phyloP scores from a whole-genome alignment of 139 green algal genomes.

The Astrephomene gubernaculifera region DNA sequence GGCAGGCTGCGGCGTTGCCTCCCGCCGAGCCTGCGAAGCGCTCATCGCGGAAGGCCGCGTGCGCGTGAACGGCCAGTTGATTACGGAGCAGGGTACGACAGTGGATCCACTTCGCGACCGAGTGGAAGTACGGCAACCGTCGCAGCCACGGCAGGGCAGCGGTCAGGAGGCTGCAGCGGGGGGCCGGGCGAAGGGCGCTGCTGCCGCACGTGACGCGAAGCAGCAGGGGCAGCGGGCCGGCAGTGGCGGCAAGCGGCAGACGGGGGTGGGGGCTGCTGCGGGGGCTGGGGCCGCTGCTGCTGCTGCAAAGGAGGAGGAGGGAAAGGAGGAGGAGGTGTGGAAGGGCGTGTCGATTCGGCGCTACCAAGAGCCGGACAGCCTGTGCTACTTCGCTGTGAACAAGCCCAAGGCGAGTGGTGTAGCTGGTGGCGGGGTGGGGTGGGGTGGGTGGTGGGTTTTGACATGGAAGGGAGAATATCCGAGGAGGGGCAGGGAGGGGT shows the following conservation, averaged over 20 bases:
- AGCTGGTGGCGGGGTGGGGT: neutral
- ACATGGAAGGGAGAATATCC: neutral
- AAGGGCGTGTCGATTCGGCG: neutral
- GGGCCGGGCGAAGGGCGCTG: neutral
- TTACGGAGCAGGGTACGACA: conserved; percentile 57
- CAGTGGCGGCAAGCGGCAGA: neutral
- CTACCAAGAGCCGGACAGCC: conserved; percentile 16
- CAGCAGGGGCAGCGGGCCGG: neutral
- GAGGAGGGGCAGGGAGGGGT: neutral
- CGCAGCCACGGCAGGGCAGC: too few relatives aligned
- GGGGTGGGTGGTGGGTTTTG: neutral
- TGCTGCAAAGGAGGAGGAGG: conserved; percentile 18
- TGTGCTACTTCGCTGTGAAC: conserved; percentile 83
- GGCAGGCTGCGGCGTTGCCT: conserved; percentile 85
- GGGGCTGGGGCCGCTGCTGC: too few relatives aligned
- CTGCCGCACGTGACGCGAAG: too few relatives aligned
- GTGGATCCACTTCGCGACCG: conserved; percentile 67
- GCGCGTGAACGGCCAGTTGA: conserved; percentile 83
- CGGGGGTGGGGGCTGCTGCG: neutral
- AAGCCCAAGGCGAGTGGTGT: conserved; percentile 63
- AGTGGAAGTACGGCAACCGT: conserved; percentile 46
- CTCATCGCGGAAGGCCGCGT: conserved; percentile 86
- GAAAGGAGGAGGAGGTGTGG: neutral
- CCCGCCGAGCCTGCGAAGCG: conserved; percentile 82
- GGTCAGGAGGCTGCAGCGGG: conserved; percentile 14